A percentile compares a stretch with the other conserved stretches of the same genome.
These are phyloP conservation scores for Brassica napus DNA, from an alignment of 345 rosid genomes.

Conservation along the genomic window Da-Ae NC_063451.1:46912001-46912500, in stretches of 20 bases:
- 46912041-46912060: background rate
- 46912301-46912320: slow-evolving; percentile 4
- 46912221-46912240: background rate
- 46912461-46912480: background rate
- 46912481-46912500: background rate
- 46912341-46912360: slow-evolving; percentile 12
- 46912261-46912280: background rate
- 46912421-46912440: slow-evolving; percentile 24
- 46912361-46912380: slow-evolving; percentile 18
- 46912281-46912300: background rate
- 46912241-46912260: too few species aligned
- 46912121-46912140: background rate
- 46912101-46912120: background rate
- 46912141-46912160: background rate
- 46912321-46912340: background rate
- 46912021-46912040: slow-evolving; percentile 10
- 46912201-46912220: background rate
- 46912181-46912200: background rate
- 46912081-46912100: background rate
- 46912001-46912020: slow-evolving; percentile 10
- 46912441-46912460: background rate
- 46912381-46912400: background rate
- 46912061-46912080: slow-evolving; percentile 5
- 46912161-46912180: background rate
- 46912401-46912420: background rate